Evolutionary conservation across 2,329 filamentous ascomycete genomes (phyloP).

Genomic region (Alternaria ventricosa): DNA sequence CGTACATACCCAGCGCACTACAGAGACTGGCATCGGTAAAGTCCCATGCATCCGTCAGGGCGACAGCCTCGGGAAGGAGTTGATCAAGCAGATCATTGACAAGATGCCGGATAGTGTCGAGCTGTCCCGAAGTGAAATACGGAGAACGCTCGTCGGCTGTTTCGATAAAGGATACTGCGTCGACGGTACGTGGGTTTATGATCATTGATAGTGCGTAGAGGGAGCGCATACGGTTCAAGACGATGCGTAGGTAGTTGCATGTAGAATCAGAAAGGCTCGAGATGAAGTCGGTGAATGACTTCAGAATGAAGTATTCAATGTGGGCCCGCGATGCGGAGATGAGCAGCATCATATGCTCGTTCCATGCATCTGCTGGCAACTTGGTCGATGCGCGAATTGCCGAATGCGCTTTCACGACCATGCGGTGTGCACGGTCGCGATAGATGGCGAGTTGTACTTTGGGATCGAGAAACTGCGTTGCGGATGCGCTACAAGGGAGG

Average conservation of each 20-base stretch:
- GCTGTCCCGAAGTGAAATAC: constrained; percentile 18
- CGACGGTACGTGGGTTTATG: constrained; percentile 28
- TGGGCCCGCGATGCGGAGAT: constrained; percentile 33
- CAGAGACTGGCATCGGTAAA: constrained; percentile 59
- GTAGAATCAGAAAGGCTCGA: constrained; percentile 2
- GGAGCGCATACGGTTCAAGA: constrained; percentile 45
- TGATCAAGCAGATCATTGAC: constrained; percentile 47
- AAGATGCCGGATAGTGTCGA: constrained; percentile 48
- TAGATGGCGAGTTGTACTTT: constrained; percentile 31
- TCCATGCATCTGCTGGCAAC: constrained; percentile 27
- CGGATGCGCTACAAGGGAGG: not conserved
- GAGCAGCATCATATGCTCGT: constrained; percentile 35
- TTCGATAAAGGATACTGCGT: constrained; percentile 36
- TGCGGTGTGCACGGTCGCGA: constrained; percentile 26
- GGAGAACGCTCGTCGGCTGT: constrained; percentile 1
- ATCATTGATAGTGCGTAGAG: constrained; percentile 56
- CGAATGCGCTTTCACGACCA: constrained; percentile 13
- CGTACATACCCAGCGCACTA: constrained; percentile 57
- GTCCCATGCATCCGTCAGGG: constrained; percentile 58
- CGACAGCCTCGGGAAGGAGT: constrained; percentile 57
- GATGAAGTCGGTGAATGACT: constrained; percentile 18
- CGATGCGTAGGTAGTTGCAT: constrained; percentile 9
- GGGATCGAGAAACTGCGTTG: constrained; percentile 20
- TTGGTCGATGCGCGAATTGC: constrained; percentile 7
- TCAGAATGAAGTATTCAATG: constrained; percentile 36